phyloP scores from a whole-genome alignment of 1,284 basidiomycete genomes.

The Cerioporus squamosus region DNA sequence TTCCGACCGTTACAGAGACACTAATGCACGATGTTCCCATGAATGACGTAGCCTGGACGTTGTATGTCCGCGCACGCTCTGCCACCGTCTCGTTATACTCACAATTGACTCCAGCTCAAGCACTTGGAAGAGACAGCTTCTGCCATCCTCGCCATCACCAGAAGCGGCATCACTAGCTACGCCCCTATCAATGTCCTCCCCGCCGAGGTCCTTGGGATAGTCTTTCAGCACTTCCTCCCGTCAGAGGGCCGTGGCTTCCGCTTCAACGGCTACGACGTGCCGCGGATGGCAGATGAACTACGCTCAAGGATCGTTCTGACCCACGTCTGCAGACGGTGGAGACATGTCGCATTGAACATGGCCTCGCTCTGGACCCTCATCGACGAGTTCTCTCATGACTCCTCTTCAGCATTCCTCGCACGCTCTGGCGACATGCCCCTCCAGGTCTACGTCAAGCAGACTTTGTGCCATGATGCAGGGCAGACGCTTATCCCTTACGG shows the following conservation, averaged over 20 bases:
- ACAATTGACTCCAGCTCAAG: constrained; percentile 5
- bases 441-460: constrained; percentile 8
- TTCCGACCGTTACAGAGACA: not conserved
- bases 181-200: constrained; percentile 18
- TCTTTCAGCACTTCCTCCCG: constrained; percentile 12
- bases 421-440: constrained; percentile 14
- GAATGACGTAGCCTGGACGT: not conserved
- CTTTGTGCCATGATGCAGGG: not conserved
- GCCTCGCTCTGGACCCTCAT: constrained; percentile 19
- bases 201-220: constrained; percentile 15
- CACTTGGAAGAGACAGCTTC: constrained; percentile 12
- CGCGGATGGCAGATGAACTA: not conserved
- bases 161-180: constrained; percentile 12
- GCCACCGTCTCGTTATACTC: not conserved
- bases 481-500: constrained; percentile 2
- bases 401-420: constrained; percentile 2
- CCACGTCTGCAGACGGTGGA: constrained; percentile 20
- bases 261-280: constrained; percentile 3
- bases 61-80: too few relatives aligned
- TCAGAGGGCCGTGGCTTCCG: constrained; percentile 2
- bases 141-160: constrained; percentile 9
- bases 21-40: not conserved
- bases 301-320: constrained; percentile 6
- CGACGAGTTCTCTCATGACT: not conserved
- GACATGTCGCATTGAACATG: constrained; percentile 15